Base-by-base conservation (phyloP, 106 monocot species). In the Allium cepa region DNA sequence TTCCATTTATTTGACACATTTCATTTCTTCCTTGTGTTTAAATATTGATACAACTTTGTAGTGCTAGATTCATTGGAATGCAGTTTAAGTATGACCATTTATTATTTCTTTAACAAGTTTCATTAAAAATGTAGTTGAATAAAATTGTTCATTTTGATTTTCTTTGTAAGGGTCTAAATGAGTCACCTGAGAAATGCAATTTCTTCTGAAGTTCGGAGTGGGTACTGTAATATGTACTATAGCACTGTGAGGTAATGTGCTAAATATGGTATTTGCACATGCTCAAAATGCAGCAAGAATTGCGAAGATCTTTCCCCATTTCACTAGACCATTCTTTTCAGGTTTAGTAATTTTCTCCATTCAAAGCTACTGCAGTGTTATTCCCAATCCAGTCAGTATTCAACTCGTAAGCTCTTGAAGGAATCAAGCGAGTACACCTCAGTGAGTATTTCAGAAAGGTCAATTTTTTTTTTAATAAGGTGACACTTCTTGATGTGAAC, bases 391-490 rank as follows among this genome's bases (percentile, higher is more conserved):
- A 72, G 73, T 67, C 69, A 72, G 18, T 64, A 55, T 2, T 77
- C 76, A 59, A 17, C 62, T 45, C 60, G 65, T 60, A 83, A 83
- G 61, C 61, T 80, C 51, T 59, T 77, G 68, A 68, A 80, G 10
- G 72, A 77, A 77, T 74, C 60, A 10, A 51, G 49, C 56, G 69
- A 63, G 28, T 81, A 69, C 28, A 68, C 45, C 63, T 60, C 68
- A 22, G 69, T 69, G 50, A 71, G 59, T 64, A 56, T 57, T 52
- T 63, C 71, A 11, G 77, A 80, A 47, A 65, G 77, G 55, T 74
- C 71, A 52, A 83, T 80, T 57, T 47, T 80, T 47, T 80, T 71
- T 56, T 87, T 7, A 78, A 80, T 18, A 75, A 79, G 80, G 87
- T 87, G 53, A 60, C 15, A 17, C 8, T 49, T 59, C 10, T 57